Conservation (phyloP, 2,329 filamentous ascomycete species). For the Microcyclosporella mali region DNA sequence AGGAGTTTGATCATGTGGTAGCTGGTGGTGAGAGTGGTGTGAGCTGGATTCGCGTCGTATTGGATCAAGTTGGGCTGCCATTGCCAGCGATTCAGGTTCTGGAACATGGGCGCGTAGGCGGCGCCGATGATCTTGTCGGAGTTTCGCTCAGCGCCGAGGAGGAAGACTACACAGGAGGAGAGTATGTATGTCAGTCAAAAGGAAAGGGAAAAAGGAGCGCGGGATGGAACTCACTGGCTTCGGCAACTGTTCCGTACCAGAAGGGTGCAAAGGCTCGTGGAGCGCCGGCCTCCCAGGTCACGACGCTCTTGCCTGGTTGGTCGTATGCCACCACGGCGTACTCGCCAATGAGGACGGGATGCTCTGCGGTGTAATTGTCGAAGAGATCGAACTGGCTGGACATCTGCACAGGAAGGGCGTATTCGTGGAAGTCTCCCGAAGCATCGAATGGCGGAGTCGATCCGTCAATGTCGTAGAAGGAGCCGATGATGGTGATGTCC, state of each 20-base stretch:
- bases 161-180: constrained; percentile 45
- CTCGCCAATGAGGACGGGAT: constrained; percentile 42
- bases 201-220: no score
- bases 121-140: constrained; percentile 52
- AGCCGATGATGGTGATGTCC: constrained; percentile 52
- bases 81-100: constrained; percentile 28
- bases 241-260: constrained; percentile 54
- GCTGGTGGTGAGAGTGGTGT: constrained; percentile 27
- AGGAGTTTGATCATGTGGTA: constrained; percentile 37
- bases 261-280: constrained; percentile 37
- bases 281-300: constrained; percentile 36
- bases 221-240: constrained; percentile 40
- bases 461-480: constrained; percentile 30
- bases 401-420: constrained; percentile 27
- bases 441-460: constrained; percentile 7
- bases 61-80: constrained; percentile 36
- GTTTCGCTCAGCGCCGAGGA: constrained; percentile 61
- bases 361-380: constrained; percentile 42
- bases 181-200: no score
- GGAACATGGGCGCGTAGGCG: constrained; percentile 31
- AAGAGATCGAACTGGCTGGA: constrained; percentile 33
- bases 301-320: constrained; percentile 30
- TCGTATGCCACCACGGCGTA: constrained; percentile 49
- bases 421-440: not conserved
- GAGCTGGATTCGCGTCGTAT: constrained; percentile 35